Percentiles rank a stretch among this genome's conserved stretches.
Evolutionary conservation across 2,329 filamentous ascomycete genomes (phyloP).

Genomic region (Botrytis hyacinthi): DNA sequence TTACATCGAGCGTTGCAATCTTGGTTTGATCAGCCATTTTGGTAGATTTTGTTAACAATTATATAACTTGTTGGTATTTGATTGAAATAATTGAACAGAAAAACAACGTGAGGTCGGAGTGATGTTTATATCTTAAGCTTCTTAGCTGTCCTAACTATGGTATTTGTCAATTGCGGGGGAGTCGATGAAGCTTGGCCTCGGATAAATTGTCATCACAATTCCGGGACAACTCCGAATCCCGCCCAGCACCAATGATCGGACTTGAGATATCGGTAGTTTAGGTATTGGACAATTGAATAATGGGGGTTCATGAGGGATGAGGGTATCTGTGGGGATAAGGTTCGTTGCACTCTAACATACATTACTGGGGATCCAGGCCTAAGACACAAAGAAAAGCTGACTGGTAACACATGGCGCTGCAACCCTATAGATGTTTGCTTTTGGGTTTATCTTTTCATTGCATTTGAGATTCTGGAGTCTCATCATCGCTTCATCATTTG

Average conservation of each 20-base stretch:
- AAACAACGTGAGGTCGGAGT: background rate
- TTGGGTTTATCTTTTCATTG: background rate
- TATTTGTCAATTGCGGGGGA: slow-evolving; percentile 18
- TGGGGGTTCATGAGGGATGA: background rate
- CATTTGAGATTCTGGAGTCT: background rate
- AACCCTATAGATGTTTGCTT: background rate
- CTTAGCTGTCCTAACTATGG: background rate
- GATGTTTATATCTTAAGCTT: background rate
- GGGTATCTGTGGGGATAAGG: background rate
- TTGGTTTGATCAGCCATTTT: slow-evolving; percentile 20
- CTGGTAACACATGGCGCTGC: no score
- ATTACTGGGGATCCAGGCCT: background rate
- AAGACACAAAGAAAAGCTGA: background rate
- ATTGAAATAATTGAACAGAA: background rate
- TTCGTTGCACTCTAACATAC: background rate
- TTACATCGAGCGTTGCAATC: slow-evolving; percentile 23
- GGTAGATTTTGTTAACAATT: background rate
- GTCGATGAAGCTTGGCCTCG: background rate
- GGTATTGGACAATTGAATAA: background rate
- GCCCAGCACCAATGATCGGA: background rate
- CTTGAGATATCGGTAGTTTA: background rate
- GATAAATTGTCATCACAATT: slow-evolving; percentile 5
- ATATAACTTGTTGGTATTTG: background rate
- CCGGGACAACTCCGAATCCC: slow-evolving; percentile 17
- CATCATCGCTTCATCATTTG: background rate